A percentile compares a stretch with the other conserved stretches of the same genome.
phyloP scores from a whole-genome alignment of 1,284 basidiomycete genomes.

The Mycosarcoma maydis region DNA sequence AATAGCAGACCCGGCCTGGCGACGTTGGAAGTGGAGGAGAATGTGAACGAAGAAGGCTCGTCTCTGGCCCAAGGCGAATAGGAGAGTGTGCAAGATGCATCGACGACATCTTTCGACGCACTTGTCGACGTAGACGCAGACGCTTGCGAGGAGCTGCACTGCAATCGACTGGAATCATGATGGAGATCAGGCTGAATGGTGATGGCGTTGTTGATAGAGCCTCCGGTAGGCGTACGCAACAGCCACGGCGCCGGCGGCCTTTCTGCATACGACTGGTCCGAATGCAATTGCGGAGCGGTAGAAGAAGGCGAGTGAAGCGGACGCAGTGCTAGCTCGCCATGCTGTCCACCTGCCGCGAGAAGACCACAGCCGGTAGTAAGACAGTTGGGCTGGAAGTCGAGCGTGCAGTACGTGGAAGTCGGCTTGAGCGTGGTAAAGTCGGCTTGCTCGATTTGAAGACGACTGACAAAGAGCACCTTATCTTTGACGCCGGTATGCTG shows the following conservation, averaged over 20 bases:
- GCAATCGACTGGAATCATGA: conserved; percentile 9
- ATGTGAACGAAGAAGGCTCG: conserved; percentile 17
- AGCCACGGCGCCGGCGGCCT: conserved; percentile 56
- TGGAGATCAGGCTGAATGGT: conserved; percentile 67
- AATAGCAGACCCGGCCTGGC: conserved; percentile 34
- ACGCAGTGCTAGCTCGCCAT: conserved; percentile 80
- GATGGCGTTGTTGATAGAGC: conserved; percentile 84
- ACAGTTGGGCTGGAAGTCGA: conserved; percentile 75
- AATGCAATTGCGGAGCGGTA: conserved; percentile 9
- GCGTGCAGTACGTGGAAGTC: conserved; percentile 74
- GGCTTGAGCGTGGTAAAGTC: conserved; percentile 46
- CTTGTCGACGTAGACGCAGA: not conserved
- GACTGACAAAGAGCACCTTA: conserved; percentile 50
- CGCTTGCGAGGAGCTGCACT: not conserved
- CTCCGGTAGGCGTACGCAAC: conserved; percentile 71
- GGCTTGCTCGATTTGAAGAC: conserved; percentile 48
- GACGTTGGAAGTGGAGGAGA: conserved; percentile 2
- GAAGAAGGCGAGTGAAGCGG: conserved; percentile 67
- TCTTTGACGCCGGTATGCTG: conserved; percentile 40
- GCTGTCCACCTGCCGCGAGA: conserved; percentile 83
- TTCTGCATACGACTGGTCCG: conserved; percentile 11
- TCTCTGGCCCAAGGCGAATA: conserved; percentile 31
- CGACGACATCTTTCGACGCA: conserved; percentile 20
- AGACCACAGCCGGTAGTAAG: conserved; percentile 71
- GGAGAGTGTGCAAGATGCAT: conserved; percentile 1